phyloP scores from a whole-genome alignment of 2,329 filamentous ascomycete genomes.

The Pyricularia grisea region DNA sequence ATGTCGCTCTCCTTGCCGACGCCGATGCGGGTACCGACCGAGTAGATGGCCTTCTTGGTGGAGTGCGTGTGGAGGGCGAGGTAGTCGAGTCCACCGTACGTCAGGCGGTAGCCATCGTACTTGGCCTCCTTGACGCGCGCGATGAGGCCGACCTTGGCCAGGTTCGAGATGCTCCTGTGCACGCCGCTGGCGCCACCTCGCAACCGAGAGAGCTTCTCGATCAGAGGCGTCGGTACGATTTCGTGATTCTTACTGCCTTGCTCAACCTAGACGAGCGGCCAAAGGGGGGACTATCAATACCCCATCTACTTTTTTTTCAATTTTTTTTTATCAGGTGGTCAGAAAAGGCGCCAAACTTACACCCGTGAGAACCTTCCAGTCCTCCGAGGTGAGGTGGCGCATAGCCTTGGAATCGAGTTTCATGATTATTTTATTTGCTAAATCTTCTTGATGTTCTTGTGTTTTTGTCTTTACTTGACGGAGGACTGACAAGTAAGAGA shows the following conservation, averaged over 20 bases:
- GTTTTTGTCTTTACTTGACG: neutral
- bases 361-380: slow-evolving; percentile 90
- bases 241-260: slow-evolving; percentile 95
- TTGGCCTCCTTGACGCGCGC: slow-evolving; percentile 89
- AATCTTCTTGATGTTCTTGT: neutral
- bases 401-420: slow-evolving; percentile 91
- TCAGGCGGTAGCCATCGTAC: slow-evolving; percentile 94
- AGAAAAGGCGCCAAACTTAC: slow-evolving; percentile 40
- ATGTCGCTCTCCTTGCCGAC: slow-evolving; percentile 98
- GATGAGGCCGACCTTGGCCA: slow-evolving; percentile 88
- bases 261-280: slow-evolving; percentile 57
- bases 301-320: neutral
- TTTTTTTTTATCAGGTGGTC: slow-evolving; percentile 4
- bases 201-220: slow-evolving; percentile 73
- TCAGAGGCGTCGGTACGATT: slow-evolving; percentile 83
- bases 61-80: slow-evolving; percentile 89
- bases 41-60: slow-evolving; percentile 72
- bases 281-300: neutral
- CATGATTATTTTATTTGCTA: slow-evolving; percentile 44
- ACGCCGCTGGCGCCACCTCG: slow-evolving; percentile 71
- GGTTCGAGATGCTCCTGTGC: slow-evolving; percentile 75
- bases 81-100: slow-evolving; percentile 95
- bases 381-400: slow-evolving; percentile 83
- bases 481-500: neutral
- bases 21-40: slow-evolving; percentile 86